phyloP scores from a whole-genome alignment of 192 early-diverging fungal genomes.

The Radiomyces spectabilis region DNA sequence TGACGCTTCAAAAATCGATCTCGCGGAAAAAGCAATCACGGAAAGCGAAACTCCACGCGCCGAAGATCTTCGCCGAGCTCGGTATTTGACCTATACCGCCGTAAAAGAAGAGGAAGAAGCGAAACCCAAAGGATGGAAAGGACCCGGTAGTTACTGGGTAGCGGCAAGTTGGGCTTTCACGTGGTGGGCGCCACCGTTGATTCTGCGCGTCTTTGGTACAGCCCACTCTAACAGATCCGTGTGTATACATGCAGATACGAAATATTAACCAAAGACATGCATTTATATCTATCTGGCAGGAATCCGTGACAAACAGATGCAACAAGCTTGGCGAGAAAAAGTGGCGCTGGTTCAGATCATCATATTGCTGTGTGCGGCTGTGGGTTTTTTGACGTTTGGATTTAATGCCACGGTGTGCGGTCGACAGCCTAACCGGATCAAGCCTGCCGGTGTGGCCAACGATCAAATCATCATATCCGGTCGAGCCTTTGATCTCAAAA shows the following conservation, averaged over 20 bases:
- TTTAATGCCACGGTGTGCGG: constrained; percentile 62
- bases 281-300: constrained; percentile 12
- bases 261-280: neutral
- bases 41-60: too few relatives aligned
- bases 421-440: constrained; percentile 34
- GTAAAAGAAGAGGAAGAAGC: neutral
- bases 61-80: constrained; percentile 1
- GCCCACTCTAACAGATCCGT: neutral
- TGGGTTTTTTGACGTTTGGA: constrained; percentile 85
- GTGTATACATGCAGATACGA: neutral
- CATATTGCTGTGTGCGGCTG: constrained; percentile 52
- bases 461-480: constrained; percentile 56
- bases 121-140: too few relatives aligned
- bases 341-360: constrained; percentile 82
- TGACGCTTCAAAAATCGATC: too few relatives aligned
- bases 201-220: constrained; percentile 12
- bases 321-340: constrained; percentile 88
- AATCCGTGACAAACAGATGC: constrained; percentile 35
- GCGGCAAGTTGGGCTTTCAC: constrained; percentile 3
- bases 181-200: constrained; percentile 12
- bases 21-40: too few relatives aligned
- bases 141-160: constrained; percentile 4
- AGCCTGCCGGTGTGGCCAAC: constrained; percentile 38
- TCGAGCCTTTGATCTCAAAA: constrained; percentile 50
- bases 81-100: neutral